Evolutionary conservation across 2,329 filamentous ascomycete species (phyloP), one percentile per base, ranked within the genome.

Genomic region (Phialocephala sp.): DNA sequence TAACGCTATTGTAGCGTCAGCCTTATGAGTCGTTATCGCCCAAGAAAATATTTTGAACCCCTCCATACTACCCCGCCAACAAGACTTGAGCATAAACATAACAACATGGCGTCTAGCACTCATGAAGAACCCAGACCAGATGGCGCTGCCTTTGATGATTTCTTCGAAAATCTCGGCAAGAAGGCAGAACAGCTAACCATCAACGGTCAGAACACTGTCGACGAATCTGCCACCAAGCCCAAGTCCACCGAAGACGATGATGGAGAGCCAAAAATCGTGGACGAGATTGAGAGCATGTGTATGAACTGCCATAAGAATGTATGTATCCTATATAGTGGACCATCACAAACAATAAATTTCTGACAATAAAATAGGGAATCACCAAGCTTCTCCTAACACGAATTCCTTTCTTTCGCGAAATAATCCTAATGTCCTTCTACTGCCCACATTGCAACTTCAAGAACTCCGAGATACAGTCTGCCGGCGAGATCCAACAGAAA

Each of bases 371-470:
- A 15, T 59, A 96, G 91, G 95, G 95, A 74, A 87, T 83, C 1
- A 99, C 95, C 15, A 87, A 90, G 66, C 86, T 99, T 24, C 88
- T 99, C 52, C 88, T 99, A 62, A 97, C 96, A 18, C 88, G 89
- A 70, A 97, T 99, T 63, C 95, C 95, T 18, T 98, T 93, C 84
- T 99, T 99, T 84, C 93, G 93, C 81, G 94, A 99, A 79, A 89
- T 99, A 69, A 93, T 99, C 74, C 87, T 99, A 79, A 97, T 97
- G 89, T 98, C 94, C 68, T 99, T 99, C 79, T 87, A 87, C 71
- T 99, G 95, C 83, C 89, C 92, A 6, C 88, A 97, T 79, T 99
- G 95, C 82, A 83, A 89, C 76, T 90, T 94, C 80, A 88, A 91
- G 71, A 97, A 98, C 82, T 94, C 94, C 78, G 94, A 97, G 74